Evolutionary conservation across 257 asterid genomes (phyloP), one percentile per base, ranked within the genome.

Genomic region (Solanum tarijense): DNA sequence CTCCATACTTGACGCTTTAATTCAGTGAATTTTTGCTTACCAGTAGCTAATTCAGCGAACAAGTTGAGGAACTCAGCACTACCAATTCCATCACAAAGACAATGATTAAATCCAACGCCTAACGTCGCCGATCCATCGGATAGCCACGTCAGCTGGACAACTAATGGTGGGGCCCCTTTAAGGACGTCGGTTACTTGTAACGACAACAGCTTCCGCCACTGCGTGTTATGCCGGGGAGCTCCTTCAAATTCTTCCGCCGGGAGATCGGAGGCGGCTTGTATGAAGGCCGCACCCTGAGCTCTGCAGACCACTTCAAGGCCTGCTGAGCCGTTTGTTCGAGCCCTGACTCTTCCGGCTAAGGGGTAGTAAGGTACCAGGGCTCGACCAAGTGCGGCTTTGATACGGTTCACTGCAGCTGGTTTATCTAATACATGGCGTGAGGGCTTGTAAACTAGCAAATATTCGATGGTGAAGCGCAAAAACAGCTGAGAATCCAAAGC

Each of bases 81-180:
- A 12, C 98, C 98, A 31, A 90, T 73, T 34, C 98, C 98, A 82
- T 95, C 98, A 32, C 90, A 86, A 3, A 95, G 16, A 83, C 98
- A 93, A 88, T 95, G 98, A 89, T 89, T 95, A 18, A 93, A 92
- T 3, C 95, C 96, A 1, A 90, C 91, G 0, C 93, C 95, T 84
- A 95, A 87, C 72, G 94, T 87, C 88, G 94, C 98, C 23, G 92
- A 94, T 2, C 94, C 94, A 23, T 93, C 98, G 0, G 92, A 83
- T 0, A 93, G 93, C 97, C 98, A 94, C 31, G 98, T 95, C 87
- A 95, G 93, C 95, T 95, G 98, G 16, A 92, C 89, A 1, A 94
- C 97, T 18, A 94, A 84, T 1, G 95, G 95, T 12, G 98, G 95
- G 36, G 90, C 92, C 55, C 97, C 98, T 9, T 66, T 88, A 1